Conservation (phyloP, 495 filamentous ascomycete genomes). For the Penicillium silybi region DNA sequence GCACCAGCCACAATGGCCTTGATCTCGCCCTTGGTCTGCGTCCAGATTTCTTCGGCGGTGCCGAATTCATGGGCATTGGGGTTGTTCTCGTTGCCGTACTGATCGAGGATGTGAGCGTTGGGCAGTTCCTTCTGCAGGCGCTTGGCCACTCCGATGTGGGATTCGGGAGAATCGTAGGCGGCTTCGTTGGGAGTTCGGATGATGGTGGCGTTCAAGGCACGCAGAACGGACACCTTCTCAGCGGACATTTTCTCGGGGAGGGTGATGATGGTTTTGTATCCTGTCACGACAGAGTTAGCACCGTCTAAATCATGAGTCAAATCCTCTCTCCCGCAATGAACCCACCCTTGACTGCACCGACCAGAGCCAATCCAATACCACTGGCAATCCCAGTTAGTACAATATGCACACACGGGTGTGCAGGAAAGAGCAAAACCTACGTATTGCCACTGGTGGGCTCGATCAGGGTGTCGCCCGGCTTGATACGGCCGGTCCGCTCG, state of each 20-base stretch:
- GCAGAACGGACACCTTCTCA: constrained; percentile 93
- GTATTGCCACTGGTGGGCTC: constrained; percentile 98
- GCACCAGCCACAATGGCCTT: constrained; percentile 87
- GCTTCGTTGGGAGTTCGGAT: constrained; percentile 96
- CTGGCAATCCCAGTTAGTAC: constrained; percentile 34
- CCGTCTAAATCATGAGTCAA: neutral
- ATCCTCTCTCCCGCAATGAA: neutral
- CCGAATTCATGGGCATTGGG: constrained; percentile 91
- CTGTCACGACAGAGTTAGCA: constrained; percentile 19
- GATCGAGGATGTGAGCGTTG: constrained; percentile 93
- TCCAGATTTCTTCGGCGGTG: constrained; percentile 96
- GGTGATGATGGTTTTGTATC: constrained; percentile 97
- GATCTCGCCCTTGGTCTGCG: constrained; percentile 79
- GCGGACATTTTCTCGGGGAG: constrained; percentile 99
- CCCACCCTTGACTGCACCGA: constrained; percentile 84
- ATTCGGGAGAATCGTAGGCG: constrained; percentile 90
- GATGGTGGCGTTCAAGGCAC: constrained; percentile 92
- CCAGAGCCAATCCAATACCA: constrained; percentile 91
- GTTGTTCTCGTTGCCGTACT: constrained; percentile 91
- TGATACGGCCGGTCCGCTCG: constrained; percentile 85
- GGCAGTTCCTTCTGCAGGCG: constrained; percentile 92
- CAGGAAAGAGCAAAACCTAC: constrained; percentile 38
- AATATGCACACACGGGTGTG: neutral
- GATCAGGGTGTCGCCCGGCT: constrained; percentile 94
- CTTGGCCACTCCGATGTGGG: constrained; percentile 90